Evolutionary conservation across 106 monocot genomes (phyloP).

Genomic region (Apostasia shenzhenica): DNA sequence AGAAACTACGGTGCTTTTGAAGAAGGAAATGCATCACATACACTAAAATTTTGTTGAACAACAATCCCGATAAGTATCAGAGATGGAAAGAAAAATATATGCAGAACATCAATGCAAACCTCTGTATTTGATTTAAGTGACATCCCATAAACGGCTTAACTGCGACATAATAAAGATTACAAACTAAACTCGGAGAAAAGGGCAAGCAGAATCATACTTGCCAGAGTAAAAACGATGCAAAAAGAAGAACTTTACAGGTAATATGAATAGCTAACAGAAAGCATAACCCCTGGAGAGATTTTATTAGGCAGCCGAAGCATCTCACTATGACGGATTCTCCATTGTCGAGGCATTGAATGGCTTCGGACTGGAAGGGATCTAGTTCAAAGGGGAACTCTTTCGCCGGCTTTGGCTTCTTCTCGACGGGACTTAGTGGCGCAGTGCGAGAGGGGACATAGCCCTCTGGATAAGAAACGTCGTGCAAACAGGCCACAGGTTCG

Average conservation of each 20-base stretch:
- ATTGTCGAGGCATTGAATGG: slow-evolving; percentile 74
- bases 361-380: slow-evolving; percentile 87
- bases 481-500: slow-evolving; percentile 60
- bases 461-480: slow-evolving; percentile 88
- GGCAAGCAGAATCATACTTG: background rate
- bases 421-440: background rate
- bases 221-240: background rate
- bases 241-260: background rate
- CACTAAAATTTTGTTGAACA: too few species aligned
- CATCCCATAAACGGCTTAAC: too few species aligned
- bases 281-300: background rate
- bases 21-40: too few species aligned
- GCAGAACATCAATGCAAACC: too few species aligned
- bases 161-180: background rate
- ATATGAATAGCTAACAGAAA: background rate
- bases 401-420: slow-evolving; percentile 42
- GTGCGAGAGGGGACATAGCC: slow-evolving; percentile 31
- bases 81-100: too few species aligned
- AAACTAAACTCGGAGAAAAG: background rate
- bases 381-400: slow-evolving; percentile 73
- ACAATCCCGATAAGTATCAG: too few species aligned
- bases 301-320: background rate
- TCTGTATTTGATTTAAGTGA: too few species aligned
- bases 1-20: too few species aligned
- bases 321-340: slow-evolving; percentile 95